phyloP scores from a whole-genome alignment of 225 moss, liverwort and hornwort species.

The Pleurozium schreberi region DNA sequence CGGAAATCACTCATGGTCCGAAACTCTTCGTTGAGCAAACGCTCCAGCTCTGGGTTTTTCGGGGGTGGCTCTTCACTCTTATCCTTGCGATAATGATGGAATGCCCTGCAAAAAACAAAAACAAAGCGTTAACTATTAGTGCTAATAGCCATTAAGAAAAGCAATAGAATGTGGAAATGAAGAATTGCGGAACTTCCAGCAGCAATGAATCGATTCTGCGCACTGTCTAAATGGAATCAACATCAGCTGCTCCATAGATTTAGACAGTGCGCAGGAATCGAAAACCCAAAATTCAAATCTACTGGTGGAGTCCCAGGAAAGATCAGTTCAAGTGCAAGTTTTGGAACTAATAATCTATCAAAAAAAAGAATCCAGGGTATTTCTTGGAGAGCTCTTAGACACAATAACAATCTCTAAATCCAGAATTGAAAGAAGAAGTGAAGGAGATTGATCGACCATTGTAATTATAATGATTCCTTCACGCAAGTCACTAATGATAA shows the following conservation, averaged over 20 bases:
- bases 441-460: too few species aligned
- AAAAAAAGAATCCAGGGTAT: background rate
- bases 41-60: constrained; percentile 68
- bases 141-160: background rate
- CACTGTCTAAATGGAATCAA: background rate
- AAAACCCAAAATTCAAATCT: background rate
- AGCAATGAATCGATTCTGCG: background rate
- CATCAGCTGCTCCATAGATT: background rate
- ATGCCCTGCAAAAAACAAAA: constrained; percentile 66
- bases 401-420: background rate
- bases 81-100: constrained; percentile 75
- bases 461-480: background rate
- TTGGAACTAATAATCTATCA: background rate
- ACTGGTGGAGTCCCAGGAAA: background rate
- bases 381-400: background rate
- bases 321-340: background rate
- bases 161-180: too few species aligned
- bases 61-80: constrained; percentile 31
- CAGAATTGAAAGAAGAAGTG: background rate
- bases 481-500: background rate
- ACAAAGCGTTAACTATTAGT: background rate
- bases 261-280: background rate
- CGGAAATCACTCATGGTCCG: constrained; percentile 75
- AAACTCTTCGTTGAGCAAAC: constrained; percentile 71
- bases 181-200: background rate